These are phyloP conservation scores for Pichia sp. DNA, from an alignment of 1,139 yeast genomes.

Conservation along the genomic window DNA sequence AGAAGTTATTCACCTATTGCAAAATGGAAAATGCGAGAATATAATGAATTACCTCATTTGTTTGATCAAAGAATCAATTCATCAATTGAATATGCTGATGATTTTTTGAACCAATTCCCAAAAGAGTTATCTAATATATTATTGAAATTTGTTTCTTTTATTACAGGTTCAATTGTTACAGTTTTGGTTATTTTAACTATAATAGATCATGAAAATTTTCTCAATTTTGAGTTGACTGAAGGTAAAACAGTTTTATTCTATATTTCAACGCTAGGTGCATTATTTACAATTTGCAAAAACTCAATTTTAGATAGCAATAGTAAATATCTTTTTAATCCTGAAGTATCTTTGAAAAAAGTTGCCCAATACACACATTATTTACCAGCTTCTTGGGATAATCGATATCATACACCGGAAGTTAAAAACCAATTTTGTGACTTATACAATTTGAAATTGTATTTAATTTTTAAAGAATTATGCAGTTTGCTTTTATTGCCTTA, in stretches of 20 bases:
- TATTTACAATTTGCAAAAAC: slow-evolving; percentile 38
- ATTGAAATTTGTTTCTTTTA: slow-evolving; percentile 62
- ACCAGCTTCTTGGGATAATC: slow-evolving; percentile 82
- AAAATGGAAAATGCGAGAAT: slow-evolving; percentile 91
- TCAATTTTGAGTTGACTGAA: slow-evolving; percentile 81
- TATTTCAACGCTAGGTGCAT: slow-evolving; percentile 72
- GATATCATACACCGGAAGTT: slow-evolving; percentile 74
- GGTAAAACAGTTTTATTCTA: slow-evolving; percentile 82
- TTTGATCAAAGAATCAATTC: slow-evolving; percentile 72
- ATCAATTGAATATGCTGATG: slow-evolving; percentile 73
- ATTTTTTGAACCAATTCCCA: slow-evolving; percentile 88
- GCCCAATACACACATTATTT: slow-evolving; percentile 85
- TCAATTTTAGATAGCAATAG: slow-evolving; percentile 41
- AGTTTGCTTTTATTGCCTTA: slow-evolving; percentile 84
- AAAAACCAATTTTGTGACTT: slow-evolving; percentile 75
- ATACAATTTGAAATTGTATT: slow-evolving; percentile 65
- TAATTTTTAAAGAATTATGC: slow-evolving; percentile 72
- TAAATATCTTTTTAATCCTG: slow-evolving; percentile 75
- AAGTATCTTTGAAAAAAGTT: slow-evolving; percentile 69
- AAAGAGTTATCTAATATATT: slow-evolving; percentile 66
- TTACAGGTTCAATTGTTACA: slow-evolving; percentile 86
- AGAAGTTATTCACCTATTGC: slow-evolving; percentile 92
- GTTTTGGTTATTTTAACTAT: slow-evolving; percentile 77
- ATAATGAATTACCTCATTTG: slow-evolving; percentile 85
- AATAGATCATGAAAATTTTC: slow-evolving; percentile 86